Conservation (phyloP, 495 filamentous ascomycete species). For the Acidomyces sp. region DNA sequence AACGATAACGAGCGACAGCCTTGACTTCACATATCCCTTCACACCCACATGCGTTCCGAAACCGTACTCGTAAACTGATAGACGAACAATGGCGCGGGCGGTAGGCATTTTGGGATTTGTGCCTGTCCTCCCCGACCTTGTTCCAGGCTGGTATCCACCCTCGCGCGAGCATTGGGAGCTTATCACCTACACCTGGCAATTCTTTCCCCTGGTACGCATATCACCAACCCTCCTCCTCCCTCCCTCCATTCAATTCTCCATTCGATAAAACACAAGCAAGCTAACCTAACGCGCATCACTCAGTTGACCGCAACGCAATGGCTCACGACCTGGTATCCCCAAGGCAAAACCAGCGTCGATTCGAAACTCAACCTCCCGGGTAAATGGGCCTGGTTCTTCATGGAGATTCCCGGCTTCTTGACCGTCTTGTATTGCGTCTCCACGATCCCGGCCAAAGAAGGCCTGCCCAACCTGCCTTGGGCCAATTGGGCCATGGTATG, state of each 20-base stretch:
- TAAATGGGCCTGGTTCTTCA: conserved; percentile 67
- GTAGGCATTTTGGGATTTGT: neutral
- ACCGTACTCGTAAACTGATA: too few species aligned
- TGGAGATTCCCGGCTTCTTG: conserved; percentile 70
- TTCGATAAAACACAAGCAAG: too few species aligned
- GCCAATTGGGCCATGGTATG: conserved; percentile 54
- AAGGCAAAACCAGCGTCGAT: conserved; percentile 69
- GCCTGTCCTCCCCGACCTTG: conserved; percentile 19
- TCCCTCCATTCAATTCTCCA: too few species aligned
- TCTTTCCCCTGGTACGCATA: conserved; percentile 36
- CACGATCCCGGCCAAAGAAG: conserved; percentile 43
- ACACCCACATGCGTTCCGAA: too few species aligned
- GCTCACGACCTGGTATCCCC: conserved; percentile 31
- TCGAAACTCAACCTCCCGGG: conserved; percentile 78
- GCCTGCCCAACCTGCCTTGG: conserved; percentile 43
- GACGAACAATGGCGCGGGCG: neutral
- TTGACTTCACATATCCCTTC: too few species aligned
- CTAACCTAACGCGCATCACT: neutral
- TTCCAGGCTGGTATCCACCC: conserved; percentile 34
- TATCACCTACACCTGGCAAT: conserved; percentile 31
- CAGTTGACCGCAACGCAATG: conserved; percentile 33
- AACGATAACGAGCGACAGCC: too few species aligned
- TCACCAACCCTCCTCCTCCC: conserved; percentile 2
- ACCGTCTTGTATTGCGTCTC: conserved; percentile 65
- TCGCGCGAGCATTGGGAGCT: conserved; percentile 39